Conservation (phyloP, 2,329 filamentous ascomycete genomes). For the Aspergillus sp. region DNA sequence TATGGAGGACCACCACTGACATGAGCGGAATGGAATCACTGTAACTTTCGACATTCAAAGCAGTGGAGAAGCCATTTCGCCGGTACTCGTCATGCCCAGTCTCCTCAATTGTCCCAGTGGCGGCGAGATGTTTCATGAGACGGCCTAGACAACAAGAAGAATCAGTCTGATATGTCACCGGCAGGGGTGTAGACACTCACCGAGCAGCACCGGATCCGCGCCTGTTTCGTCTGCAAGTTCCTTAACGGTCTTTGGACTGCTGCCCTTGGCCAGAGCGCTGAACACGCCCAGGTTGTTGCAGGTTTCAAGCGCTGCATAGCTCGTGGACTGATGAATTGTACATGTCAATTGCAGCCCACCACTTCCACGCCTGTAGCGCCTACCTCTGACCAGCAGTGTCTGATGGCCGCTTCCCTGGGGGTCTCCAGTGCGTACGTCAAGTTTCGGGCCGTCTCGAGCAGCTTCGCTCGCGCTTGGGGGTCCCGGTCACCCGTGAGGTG, state of each 20-base stretch:
- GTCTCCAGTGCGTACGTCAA: conserved; percentile 30
- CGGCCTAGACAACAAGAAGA: conserved; percentile 10
- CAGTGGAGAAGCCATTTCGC: conserved; percentile 22
- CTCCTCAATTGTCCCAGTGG: conserved; percentile 27
- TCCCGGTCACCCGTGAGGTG: conserved; percentile 3
- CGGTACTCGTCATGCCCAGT: conserved; percentile 24
- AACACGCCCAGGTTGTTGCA: conserved; percentile 17
- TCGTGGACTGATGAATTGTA: conserved; percentile 6
- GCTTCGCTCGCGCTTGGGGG: conserved; percentile 6
- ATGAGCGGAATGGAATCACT: conserved; percentile 18
- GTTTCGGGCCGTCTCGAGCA: conserved; percentile 10
- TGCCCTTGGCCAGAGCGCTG: conserved; percentile 11
- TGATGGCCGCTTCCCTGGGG: conserved; percentile 41
- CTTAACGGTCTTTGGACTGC: conserved; percentile 12
- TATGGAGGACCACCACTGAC: conserved; percentile 15
- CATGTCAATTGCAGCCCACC: no score
- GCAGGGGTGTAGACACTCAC: conserved; percentile 5
- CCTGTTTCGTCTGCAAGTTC: conserved; percentile 13
- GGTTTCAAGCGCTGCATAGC: conserved; percentile 15
- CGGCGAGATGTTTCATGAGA: conserved; percentile 25
- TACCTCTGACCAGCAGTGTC: conserved; percentile 39
- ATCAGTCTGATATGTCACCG: not conserved
- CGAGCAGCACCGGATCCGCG: conserved; percentile 10
- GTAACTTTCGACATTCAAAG: conserved; percentile 15
- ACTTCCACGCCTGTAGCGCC: no score